A percentile compares a stretch with the other conserved stretches of the same genome.
Evolutionary conservation across 352 stramenopile species (phyloP).

Genomic region (Phytopythium delawarense): DNA sequence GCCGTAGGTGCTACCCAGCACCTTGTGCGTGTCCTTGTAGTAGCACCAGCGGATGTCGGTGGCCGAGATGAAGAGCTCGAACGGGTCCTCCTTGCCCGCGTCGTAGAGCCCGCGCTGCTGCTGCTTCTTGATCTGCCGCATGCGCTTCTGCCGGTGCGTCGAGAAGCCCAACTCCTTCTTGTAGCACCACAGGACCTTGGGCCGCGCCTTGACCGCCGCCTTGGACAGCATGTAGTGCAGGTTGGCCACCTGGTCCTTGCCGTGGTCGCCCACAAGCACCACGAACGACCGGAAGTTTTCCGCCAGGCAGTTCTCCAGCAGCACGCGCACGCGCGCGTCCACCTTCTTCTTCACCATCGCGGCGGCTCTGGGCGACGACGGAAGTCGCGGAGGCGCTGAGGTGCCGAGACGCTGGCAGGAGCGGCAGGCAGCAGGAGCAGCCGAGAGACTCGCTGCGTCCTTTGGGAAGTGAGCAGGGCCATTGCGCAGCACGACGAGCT

Average conservation of each 20-base stretch:
- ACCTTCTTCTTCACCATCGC: constrained; percentile 99
- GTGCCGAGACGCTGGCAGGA: not conserved
- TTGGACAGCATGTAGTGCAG: constrained; percentile 98
- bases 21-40: constrained; percentile 99
- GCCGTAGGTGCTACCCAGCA: constrained; percentile 97
- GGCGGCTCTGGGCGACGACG: not conserved
- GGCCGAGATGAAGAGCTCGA: constrained; percentile 98
- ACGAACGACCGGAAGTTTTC: constrained; percentile 97
- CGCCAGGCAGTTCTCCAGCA: constrained; percentile 97
- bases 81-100: constrained; percentile 92
- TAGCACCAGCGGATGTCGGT: constrained; percentile 99
- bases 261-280: constrained; percentile 98
- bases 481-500: not conserved
- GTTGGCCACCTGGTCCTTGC: constrained; percentile 99
- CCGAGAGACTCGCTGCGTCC: not conserved
- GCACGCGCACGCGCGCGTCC: constrained; percentile 95
- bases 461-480: not conserved
- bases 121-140: constrained; percentile 95
- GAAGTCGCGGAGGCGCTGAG: too few relatives aligned
- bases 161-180: constrained; percentile 99
- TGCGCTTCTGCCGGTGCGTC: constrained; percentile 94
- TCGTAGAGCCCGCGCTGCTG: constrained; percentile 93
- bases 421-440: too few relatives aligned
- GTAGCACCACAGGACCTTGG: constrained; percentile 99
- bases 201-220: constrained; percentile 91